Conservation (phyloP, 164 flowering plant species). For the Santalum album region DNA sequence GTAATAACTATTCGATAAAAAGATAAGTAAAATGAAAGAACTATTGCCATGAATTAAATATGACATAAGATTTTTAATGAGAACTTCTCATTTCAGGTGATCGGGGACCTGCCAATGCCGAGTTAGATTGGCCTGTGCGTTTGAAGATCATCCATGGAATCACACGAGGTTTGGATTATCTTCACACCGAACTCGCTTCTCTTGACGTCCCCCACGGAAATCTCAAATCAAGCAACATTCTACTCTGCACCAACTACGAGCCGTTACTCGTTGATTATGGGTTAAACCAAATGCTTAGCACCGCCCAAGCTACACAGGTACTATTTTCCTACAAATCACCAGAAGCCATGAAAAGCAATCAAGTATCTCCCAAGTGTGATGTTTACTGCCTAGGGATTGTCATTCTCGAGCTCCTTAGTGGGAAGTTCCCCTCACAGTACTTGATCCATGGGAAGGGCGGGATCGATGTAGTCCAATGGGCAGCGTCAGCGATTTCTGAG, state of each 20-base stretch:
- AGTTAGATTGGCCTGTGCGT: constrained; percentile 64
- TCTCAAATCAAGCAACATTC: constrained; percentile 83
- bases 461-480: constrained; percentile 81
- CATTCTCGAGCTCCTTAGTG: constrained; percentile 72
- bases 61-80: not conserved
- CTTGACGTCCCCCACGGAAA: constrained; percentile 75
- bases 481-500: constrained; percentile 32
- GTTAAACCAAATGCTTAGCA: constrained; percentile 35
- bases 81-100: constrained; percentile 47
- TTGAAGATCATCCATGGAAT: constrained; percentile 68
- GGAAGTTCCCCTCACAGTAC: constrained; percentile 86
- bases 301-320: constrained; percentile 34
- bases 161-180: constrained; percentile 54
- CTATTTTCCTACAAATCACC: constrained; percentile 71
- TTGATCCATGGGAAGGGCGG: constrained; percentile 70
- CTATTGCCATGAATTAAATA: too few species aligned
- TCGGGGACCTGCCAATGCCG: constrained; percentile 45
- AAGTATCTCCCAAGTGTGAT: constrained; percentile 56
- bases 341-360: constrained; percentile 36
- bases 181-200: constrained; percentile 46
- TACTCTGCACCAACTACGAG: constrained; percentile 39
- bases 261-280: constrained; percentile 67
- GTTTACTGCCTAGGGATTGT: constrained; percentile 78
- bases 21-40: too few species aligned
- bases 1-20: too few species aligned